Base-by-base conservation (phyloP, 192 early-diverging fungal genomes). In the Coemansia sp. region DNA sequence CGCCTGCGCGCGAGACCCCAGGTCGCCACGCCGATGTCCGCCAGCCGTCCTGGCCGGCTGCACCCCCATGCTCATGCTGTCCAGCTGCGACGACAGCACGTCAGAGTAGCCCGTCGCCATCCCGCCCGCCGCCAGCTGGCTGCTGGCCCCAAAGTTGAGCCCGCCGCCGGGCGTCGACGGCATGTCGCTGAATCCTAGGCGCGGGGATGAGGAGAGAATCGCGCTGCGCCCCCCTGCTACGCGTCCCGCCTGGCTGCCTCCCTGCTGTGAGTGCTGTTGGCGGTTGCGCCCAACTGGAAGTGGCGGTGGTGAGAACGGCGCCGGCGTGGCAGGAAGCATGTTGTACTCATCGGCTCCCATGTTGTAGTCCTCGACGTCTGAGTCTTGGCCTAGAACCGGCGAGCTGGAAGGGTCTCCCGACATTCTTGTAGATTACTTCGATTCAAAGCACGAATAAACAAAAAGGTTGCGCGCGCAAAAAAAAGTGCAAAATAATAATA, bases 51-150 rank as follows among this genome's bases (percentile, higher is more conserved):
- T 39, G 31, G 28, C 48, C 12, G 63, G 52, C 66, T 72, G 66
- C n/a, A 31, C 47, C 42, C 21, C 59, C 63, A 70, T 66, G 28
- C 31, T 69, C 77, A 79, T 70, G 58, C 61, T 65, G 48, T 69
- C 77, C 41, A 79, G 68, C 65, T 79, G 77, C 16, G 77, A 79
- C 6, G 77, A 79, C 16, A 79, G 48, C 55, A 36, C 66, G 16
- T 81, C 73, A 7, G 73, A 65, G 69, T 72, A 72, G 35, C 58
- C 58, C 16, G 26, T 43, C 0, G 69, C 69, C 69, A 80, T 74
- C 10, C 76, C 76, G 7, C 65, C 72, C 12, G 42, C n/a, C 20
- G 38, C 48, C 20, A 66, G 59, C 61, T 57, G 70, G 52, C 72
- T 69, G 60, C 61, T 65, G 36, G 43, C 39, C 12, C 73, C 73